Conservation (phyloP, 305 asterid species). For the Solanum hybrid region DNA sequence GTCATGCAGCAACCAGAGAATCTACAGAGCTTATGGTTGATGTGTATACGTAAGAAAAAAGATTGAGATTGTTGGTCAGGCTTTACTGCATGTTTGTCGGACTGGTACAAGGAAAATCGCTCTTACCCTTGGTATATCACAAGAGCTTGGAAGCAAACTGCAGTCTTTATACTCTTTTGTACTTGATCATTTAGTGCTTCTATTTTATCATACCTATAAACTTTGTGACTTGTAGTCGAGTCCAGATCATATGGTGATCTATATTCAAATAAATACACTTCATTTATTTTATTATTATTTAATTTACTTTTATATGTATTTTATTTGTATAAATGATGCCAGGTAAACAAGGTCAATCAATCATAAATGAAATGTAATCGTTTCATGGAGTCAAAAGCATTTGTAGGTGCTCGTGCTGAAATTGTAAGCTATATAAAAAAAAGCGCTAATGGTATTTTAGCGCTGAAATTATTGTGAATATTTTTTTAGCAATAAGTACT, state of each 20-base stretch:
- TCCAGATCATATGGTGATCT: too few species aligned
- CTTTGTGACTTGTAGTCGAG: too few species aligned
- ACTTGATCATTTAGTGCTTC: not conserved
- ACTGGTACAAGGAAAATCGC: constrained; percentile 95
- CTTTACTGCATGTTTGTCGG: constrained; percentile 84
- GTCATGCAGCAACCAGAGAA: constrained; percentile 85
- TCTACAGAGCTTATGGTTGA: constrained; percentile 78
- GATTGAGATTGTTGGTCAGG: constrained; percentile 94
- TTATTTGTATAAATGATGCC: too few species aligned
- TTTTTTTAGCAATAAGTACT: not conserved
- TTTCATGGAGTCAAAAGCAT: not conserved
- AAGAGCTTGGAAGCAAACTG: constrained; percentile 50
- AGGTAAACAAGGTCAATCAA: too few species aligned
- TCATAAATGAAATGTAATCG: not conserved
- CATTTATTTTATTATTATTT: too few species aligned
- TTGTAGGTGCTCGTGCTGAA: not conserved
- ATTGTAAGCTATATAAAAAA: too few species aligned
- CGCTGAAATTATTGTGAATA: not conserved
- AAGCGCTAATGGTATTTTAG: not conserved
- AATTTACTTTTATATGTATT: too few species aligned
- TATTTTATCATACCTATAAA: not conserved
- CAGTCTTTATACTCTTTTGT: not conserved
- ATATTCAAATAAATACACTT: too few species aligned
- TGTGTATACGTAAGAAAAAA: constrained; percentile 75
- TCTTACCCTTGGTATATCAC: constrained; percentile 85